Base-by-base conservation (phyloP, 768 basidiomycete species). In the Agrocybe chaxingu region DNA sequence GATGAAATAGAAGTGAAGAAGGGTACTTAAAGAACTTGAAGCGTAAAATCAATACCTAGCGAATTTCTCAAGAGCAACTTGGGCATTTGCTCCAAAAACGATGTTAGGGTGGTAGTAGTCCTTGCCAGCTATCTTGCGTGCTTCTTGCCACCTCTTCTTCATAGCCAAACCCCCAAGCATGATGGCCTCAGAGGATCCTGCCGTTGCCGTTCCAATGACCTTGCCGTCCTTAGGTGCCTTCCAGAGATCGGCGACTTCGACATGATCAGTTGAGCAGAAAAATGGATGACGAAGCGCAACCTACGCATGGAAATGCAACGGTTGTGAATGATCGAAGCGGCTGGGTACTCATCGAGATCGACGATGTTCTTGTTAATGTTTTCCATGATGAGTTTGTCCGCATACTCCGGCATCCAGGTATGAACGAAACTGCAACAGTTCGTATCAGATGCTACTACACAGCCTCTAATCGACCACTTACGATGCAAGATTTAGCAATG, bases 161-260 rank as follows among this genome's bases (percentile, higher is more conserved):
- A 85, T 70, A 0, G 85, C 84, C 1, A 87, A 66, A 10, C 83
- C 84, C n/a, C 81, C 83, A 7, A 87, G 79, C 77, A 82, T 81
- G 65, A 85, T 84, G 1, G 83, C 85, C 63, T 87, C 84, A 10
- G 76, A 81, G 3, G 78, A 80, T 3, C 84, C 84, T 4, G 82
- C 82, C 8, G 84, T 85, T 8, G 82, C 79, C 0, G 81, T 82
- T 9, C 85, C 85, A 37, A 85, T 74, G 2, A 75, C 82, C 48
- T 80, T 73, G 31, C 70, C 65, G 2, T 69, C 73, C 51, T 79
- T 77, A 3, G 81, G 82, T 3, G 80, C 84, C 55, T 83, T 81
- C 84, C 84, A 86, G 12, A 86, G 70, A 58, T 81, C 70, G 11
- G 80, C 81, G 34, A 78, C 74, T 76, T 42, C 13, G 55, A 42